Evolutionary conservation across 2,329 filamentous ascomycete species (phyloP), one percentile per base, ranked within the genome.

Genomic region (Neonectria ditissima): DNA sequence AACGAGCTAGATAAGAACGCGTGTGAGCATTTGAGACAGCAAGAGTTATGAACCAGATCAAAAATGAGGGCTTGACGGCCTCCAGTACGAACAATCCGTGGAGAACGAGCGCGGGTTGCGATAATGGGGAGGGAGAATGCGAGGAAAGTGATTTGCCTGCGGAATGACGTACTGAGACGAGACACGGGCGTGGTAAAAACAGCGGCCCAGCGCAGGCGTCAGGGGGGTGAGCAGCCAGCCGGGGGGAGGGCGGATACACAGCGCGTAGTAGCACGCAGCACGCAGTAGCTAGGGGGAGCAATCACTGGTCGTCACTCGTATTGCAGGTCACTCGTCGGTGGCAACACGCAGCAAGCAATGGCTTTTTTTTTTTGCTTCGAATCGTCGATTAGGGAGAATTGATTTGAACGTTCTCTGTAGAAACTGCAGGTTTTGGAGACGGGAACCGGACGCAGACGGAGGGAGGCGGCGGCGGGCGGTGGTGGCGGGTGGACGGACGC

Each of bases 1-100:
- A 54, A 48, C 14, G 32, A 54, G 41, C 54, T 62, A 22, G 41
- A 48, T 62, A 62, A 62, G 44, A 62, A 54, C n/a, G n/a, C 41
- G 48, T 43, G 59, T 62, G 59, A 62, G 59, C n/a, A 18, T 43
- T 43, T 32, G 20, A 57, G 54, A 57, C 59, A 58, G 26, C 28
- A 30, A 53, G 24, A 50, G 47, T 18, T 48, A 20, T 43, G 55
- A 44, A 30, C 34, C 34, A 54, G 39, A 47, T 26, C n/a, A 48
- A 39, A 39, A 54, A 59, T 22, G 43, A 55, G 41, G 44, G n/a
- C 37, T 37, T 37, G 34, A 37, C 34, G 34, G 34, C 34, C 14
- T 37, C 34, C 14, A 7, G 34, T 37, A 16, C 16, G 14, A 37
- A 37, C n/a, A 8, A 14, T n/a, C 6, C 14, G 34, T 7, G 16